Percentiles rank a stretch among this genome's conserved stretches.
Evolutionary conservation across 805 yeast genomes (phyloP).

Genomic region (Suhomyces sp.): DNA sequence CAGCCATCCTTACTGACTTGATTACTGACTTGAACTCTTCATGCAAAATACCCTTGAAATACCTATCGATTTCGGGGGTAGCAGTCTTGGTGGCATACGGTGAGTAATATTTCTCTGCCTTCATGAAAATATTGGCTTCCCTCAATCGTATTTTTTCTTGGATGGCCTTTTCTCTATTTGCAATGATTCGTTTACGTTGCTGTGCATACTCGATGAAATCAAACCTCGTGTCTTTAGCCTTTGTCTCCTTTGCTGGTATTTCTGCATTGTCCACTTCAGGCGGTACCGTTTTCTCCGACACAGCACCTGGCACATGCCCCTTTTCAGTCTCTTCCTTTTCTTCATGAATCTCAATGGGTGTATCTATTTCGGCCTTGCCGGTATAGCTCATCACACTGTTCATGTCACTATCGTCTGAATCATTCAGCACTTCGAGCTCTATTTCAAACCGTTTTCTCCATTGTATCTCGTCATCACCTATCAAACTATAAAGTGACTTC

Average conservation of each 20-base stretch:
- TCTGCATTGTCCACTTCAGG: too few relatives aligned
- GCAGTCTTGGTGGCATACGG: constrained; percentile 32
- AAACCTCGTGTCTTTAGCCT: constrained; percentile 24
- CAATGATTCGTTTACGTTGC: constrained; percentile 41
- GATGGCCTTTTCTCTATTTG: constrained; percentile 23
- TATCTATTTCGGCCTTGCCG: constrained; percentile 3
- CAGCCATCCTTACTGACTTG: constrained; percentile 30
- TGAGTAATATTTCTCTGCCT: constrained; percentile 39
- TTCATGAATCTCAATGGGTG: neutral
- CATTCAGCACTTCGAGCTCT: constrained; percentile 16
- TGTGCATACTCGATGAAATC: constrained; percentile 60
- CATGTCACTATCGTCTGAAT: constrained; percentile 9
- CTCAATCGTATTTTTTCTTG: constrained; percentile 21
- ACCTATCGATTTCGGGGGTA: constrained; percentile 21
- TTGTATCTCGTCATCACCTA: constrained; percentile 37
- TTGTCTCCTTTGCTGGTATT: neutral
- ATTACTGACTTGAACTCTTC: constrained; percentile 34
- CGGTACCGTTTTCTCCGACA: too few relatives aligned
- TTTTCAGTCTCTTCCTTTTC: constrained; percentile 3
- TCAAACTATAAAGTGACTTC: constrained; percentile 64
- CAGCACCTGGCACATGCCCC: too few relatives aligned
- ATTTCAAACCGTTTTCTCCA: constrained; percentile 30
- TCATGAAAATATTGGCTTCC: constrained; percentile 30
- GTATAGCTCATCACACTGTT: constrained; percentile 11
- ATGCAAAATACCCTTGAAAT: constrained; percentile 22